These are phyloP conservation scores for Leishmania tarentolae DNA, from an alignment of 208 protist genomes.

Conservation along the genomic window DNA sequence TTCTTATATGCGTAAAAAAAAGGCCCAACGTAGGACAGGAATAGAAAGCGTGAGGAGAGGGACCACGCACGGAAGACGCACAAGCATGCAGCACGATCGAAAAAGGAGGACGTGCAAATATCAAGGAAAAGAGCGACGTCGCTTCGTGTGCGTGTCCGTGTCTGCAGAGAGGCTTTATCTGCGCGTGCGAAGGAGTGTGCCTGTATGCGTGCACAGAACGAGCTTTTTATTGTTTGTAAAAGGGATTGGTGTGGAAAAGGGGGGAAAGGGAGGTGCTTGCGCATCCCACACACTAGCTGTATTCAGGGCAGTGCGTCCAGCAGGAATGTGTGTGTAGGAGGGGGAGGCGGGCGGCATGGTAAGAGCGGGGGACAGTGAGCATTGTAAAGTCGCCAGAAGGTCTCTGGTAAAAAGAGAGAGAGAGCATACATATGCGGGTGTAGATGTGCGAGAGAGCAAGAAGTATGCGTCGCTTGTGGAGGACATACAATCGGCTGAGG, in stretches of 20 bases:
- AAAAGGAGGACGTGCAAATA: neutral
- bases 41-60: neutral
- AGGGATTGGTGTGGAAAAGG: neutral
- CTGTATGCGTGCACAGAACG: neutral
- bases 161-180: neutral
- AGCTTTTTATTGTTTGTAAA: neutral
- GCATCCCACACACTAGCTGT: slow-evolving; percentile 1
- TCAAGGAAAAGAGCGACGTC: neutral
- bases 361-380: neutral
- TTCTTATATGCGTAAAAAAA: neutral
- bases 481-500: neutral
- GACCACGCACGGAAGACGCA: neutral
- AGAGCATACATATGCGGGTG: neutral
- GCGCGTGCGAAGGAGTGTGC: neutral
- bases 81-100: neutral
- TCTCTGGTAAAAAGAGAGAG: neutral
- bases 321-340: neutral
- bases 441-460: neutral
- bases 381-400: neutral
- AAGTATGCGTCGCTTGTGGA: neutral
- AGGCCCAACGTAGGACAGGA: neutral
- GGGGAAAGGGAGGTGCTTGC: neutral
- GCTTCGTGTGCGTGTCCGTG: neutral
- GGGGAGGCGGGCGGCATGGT: neutral
- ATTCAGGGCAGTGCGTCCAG: neutral